Base-by-base conservation (phyloP, 2,329 filamentous ascomycete genomes). In the Sodiomyces alkalinus region DNA sequence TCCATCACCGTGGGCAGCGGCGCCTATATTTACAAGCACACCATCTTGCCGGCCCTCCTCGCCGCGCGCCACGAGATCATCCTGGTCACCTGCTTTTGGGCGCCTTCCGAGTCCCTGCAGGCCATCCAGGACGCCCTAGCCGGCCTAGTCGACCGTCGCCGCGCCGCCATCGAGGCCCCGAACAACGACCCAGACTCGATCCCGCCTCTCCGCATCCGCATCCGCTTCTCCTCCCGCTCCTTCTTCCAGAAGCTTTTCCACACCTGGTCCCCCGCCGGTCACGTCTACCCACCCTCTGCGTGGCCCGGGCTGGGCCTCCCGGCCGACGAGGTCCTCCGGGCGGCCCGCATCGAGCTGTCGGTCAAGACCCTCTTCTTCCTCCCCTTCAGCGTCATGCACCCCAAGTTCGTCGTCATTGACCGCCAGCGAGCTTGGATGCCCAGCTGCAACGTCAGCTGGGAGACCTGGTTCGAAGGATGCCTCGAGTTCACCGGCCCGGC, bases 321-420 rank as follows among this genome's bases (percentile, higher is more conserved):
- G 0, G 44, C 56, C 1, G 54, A 62, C 4, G 51, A 58, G 6
- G 38, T 56, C 4, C 46, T 76, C 3, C 56, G 64, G 19, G 56
- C 70, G 4, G 60, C 53, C 1, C 70, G 70, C 3, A 63, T 92
- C 12, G 67, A 85, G 29, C 44, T 92, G 19, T 57, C 63, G 0
- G 68, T 85, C 31, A 86, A 83, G 55, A 82, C 74, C 36, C 58
- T 87, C 6, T 92, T 92, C 49, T 72, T 87, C 36, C 58, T 74
- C 3, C 82, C 82, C 0, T 74, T 90, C 34, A 82, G 80, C 42
- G 76, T 92, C n/a, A 80, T 90, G 72, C 82, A 92, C 45, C 77
- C 81, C 0, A 92, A 92, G 43, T 87, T 81, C 40, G 61, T 87
- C 20, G 61, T 90, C 10, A 50, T 87, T 1, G 82, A 92, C 46